Evolutionary conservation across 768 basidiomycete species (phyloP), one percentile per base, ranked within the genome.

Genomic region (Sutorius australiensis): DNA sequence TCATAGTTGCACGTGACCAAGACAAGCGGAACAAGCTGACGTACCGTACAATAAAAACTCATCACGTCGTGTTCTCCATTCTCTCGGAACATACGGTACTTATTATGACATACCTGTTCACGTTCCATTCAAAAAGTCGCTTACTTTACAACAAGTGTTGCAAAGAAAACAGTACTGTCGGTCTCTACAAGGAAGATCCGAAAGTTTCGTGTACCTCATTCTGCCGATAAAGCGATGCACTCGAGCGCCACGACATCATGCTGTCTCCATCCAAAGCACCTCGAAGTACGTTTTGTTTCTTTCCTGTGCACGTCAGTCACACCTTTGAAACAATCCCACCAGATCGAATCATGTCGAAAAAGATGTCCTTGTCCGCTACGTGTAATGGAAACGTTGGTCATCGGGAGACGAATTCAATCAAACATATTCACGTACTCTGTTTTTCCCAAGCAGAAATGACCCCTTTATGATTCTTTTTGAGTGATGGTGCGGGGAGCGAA

Each of bases 331-430:
- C 90, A 36, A 90, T 72, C 5, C 86, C 85, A 40, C 90, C 90
- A 38, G 87, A 84, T 51, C 86, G 80, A 61, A 93, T 90, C 78
- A 90, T 84, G 59, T 89, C 81, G 64, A 92, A 82, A 69, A 93
- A 93, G 50, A 82, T 79, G 55, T 89, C 85, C 70, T 85, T 80
- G 52, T 81, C 84, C 17, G 89, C 77, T 4, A 72, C 65, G 52
- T 74, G 87, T 86, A 61, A 10, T 34, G 32, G 38, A 46, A 45
- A 39, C 57, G 30, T 56, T 33, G 58, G 54, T 37, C 31, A 42
- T 41, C 14, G 47, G 19, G n/a, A 39, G 27, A 50, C 34, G 31
- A 50, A 42, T 43, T 11, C 27, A 21, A 14, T 21, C 60, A 61
- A 9, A 43, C 41, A 47, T n/a, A 11, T 30, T 16, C 27, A 37